phyloP scores from a whole-genome alignment of 83 land plant genomes.

The Picea mariana region DNA sequence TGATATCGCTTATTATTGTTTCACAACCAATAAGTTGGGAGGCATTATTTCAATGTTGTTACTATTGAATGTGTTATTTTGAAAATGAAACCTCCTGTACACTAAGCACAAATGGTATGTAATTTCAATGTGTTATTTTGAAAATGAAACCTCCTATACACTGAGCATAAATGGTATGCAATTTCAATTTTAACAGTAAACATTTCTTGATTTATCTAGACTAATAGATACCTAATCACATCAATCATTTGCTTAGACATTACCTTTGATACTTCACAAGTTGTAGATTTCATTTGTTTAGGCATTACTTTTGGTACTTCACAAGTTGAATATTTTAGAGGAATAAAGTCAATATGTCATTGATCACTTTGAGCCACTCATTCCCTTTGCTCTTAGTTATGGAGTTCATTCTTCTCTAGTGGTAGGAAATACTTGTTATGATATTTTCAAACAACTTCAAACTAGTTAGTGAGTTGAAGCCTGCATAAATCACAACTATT shows the following conservation, averaged over 20 bases:
- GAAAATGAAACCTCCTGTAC: conserved; percentile 75
- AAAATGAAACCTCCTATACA: conserved; percentile 81
- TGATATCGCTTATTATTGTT: conserved; percentile 1
- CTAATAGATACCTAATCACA: not conserved
- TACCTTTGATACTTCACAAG: conserved; percentile 63
- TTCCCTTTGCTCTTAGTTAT: conserved; percentile 72
- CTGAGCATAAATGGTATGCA: conserved; percentile 83
- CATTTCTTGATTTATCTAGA: not conserved
- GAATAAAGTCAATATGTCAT: conserved; percentile 68
- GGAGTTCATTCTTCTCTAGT: conserved; percentile 83
- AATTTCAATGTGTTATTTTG: not conserved
- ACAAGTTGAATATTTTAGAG: conserved; percentile 15
- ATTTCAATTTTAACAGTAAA: conserved; percentile 6
- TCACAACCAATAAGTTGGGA: conserved; percentile 84
- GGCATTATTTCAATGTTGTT: conserved; percentile 79
- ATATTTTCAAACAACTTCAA: not conserved
- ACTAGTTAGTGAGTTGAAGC: not conserved
- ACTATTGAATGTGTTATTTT: conserved; percentile 77
- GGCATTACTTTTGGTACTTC: too few relatives aligned
- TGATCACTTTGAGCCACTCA: conserved; percentile 62
- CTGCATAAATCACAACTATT: not conserved
- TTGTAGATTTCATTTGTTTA: conserved; percentile 36
- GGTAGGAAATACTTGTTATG: conserved; percentile 31
- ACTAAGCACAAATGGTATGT: conserved; percentile 87
- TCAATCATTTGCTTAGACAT: conserved; percentile 13